Conservation (phyloP, 2,329 filamentous ascomycete genomes). For the Sordariomycetes sp. region DNA sequence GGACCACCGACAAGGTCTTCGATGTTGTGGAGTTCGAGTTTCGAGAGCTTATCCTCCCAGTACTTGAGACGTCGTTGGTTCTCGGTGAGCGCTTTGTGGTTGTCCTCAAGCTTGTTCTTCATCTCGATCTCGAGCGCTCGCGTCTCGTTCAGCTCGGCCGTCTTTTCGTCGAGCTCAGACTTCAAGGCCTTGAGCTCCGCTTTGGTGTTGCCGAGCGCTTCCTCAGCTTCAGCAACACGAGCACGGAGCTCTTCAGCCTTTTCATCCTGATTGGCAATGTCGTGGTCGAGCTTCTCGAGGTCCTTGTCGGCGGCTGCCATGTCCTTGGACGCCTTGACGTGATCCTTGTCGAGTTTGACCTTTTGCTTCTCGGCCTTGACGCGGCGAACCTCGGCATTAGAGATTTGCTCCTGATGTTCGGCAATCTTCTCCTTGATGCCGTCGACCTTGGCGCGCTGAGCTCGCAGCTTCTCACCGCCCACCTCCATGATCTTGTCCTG, state of each 20-base stretch:
- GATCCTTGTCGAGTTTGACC: constrained; percentile 76
- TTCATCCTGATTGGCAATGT: constrained; percentile 67
- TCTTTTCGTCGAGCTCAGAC: constrained; percentile 77
- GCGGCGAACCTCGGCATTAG: constrained; percentile 76
- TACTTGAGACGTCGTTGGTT: constrained; percentile 77
- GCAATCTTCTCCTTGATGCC: constrained; percentile 78
- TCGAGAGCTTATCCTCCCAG: constrained; percentile 84
- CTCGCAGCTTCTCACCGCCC: constrained; percentile 83
- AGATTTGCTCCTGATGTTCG: constrained; percentile 71
- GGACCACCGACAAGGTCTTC: constrained; percentile 49
- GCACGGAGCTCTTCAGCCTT: constrained; percentile 65
- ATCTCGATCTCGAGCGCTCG: constrained; percentile 92
- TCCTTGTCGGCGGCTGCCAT: constrained; percentile 63
- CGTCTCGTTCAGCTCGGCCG: constrained; percentile 76
- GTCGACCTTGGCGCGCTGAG: constrained; percentile 87
- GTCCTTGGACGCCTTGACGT: constrained; percentile 70
- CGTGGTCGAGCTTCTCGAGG: constrained; percentile 67
- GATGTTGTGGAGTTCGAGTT: constrained; percentile 75
- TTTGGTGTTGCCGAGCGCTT: constrained; percentile 68
- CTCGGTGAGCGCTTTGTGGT: constrained; percentile 78
- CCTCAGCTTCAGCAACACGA: constrained; percentile 74
- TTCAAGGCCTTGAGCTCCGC: constrained; percentile 73
- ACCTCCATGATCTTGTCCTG: constrained; percentile 99
- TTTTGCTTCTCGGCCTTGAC: constrained; percentile 92
- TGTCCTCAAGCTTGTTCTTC: constrained; percentile 95